phyloP scores from a whole-genome alignment of 1,284 basidiomycete genomes.

The Mycosarcoma maydis region DNA sequence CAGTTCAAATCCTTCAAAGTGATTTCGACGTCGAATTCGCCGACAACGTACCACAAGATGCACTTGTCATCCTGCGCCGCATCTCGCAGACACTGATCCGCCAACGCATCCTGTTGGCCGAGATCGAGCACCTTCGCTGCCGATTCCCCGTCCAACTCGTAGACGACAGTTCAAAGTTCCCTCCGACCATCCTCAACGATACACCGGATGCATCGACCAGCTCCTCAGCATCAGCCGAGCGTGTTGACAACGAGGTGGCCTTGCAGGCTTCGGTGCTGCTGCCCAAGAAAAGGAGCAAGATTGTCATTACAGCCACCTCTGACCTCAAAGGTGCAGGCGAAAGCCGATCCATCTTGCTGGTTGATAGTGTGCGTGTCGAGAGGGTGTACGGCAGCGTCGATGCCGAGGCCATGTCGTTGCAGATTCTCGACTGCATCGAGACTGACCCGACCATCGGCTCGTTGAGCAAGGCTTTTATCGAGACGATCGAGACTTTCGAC shows the following conservation, averaged over 20 bases:
- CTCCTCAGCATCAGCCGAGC: slow-evolving; percentile 10
- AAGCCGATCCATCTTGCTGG: slow-evolving; percentile 35
- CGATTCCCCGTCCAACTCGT: slow-evolving; percentile 48
- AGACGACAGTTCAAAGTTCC: slow-evolving; percentile 12
- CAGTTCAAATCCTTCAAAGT: slow-evolving; percentile 33
- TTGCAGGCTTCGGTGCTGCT: slow-evolving; percentile 52
- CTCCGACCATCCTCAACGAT: slow-evolving; percentile 15
- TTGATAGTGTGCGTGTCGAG: slow-evolving; percentile 42
- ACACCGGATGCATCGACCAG: slow-evolving; percentile 22
- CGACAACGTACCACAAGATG: slow-evolving; percentile 31
- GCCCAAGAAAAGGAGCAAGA: slow-evolving; percentile 43
- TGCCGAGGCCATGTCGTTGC: slow-evolving; percentile 43
- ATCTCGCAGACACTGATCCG: slow-evolving; percentile 46
- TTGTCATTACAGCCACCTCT: slow-evolving; percentile 39
- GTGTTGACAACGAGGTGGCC: slow-evolving; percentile 19
- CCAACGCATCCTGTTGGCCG: slow-evolving; percentile 42
- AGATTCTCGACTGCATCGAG: slow-evolving; percentile 49
- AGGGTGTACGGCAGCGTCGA: slow-evolving; percentile 52
- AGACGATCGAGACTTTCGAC: slow-evolving; percentile 52
- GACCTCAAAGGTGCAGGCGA: slow-evolving; percentile 42
- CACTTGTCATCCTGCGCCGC: slow-evolving; percentile 41
- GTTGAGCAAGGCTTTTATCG: slow-evolving; percentile 45
- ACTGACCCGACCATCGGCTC: slow-evolving; percentile 47
- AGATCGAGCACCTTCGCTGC: slow-evolving; percentile 51
- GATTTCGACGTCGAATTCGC: slow-evolving; percentile 45